A percentile compares a stretch with the other conserved stretches of the same genome.
These are phyloP conservation scores for Rhipidocladum racemiflorum DNA, from an alignment of 176 grass and related monocot species.

Conservation along the genomic window DNA sequence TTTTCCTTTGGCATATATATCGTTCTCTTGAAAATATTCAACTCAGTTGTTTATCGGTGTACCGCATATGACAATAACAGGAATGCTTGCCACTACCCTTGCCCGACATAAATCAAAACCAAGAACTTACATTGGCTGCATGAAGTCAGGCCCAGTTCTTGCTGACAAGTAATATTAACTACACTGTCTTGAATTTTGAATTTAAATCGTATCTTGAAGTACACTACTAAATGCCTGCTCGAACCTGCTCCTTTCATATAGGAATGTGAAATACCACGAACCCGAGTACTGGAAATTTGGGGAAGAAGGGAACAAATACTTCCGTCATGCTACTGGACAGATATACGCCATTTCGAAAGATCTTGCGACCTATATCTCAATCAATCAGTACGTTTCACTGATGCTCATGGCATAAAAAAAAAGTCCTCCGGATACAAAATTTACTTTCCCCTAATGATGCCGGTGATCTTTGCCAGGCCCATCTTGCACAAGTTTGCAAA, in stretches of 20 bases:
- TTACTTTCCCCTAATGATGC: not conserved
- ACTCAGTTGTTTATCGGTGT: constrained; percentile 1
- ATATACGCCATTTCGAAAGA: constrained; percentile 91
- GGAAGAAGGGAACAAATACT: constrained; percentile 93
- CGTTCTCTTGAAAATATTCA: constrained; percentile 3
- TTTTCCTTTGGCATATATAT: constrained; percentile 12
- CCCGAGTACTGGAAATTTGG: constrained; percentile 95
- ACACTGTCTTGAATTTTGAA: not conserved
- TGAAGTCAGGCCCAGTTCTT: constrained; percentile 98
- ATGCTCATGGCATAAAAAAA: constrained; percentile 8
- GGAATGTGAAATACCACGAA: constrained; percentile 88
- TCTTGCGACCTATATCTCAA: constrained; percentile 92
- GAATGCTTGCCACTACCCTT: constrained; percentile 89
- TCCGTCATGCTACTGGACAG: constrained; percentile 86
- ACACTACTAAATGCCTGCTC: not conserved
- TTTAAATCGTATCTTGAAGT: constrained; percentile 14
- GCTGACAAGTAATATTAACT: constrained; percentile 74
- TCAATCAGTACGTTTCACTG: constrained; percentile 66
- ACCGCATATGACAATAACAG: constrained; percentile 42
- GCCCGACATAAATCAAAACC: constrained; percentile 81
- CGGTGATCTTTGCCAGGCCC: constrained; percentile 50
- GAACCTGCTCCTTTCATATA: constrained; percentile 35
- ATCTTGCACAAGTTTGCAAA: constrained; percentile 95
- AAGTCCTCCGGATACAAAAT: not conserved
- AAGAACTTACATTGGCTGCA: constrained; percentile 96